Evolutionary conservation across 2,329 filamentous ascomycete species (phyloP), one percentile per base, ranked within the genome.

Genomic region (Aspergillus floridensis): DNA sequence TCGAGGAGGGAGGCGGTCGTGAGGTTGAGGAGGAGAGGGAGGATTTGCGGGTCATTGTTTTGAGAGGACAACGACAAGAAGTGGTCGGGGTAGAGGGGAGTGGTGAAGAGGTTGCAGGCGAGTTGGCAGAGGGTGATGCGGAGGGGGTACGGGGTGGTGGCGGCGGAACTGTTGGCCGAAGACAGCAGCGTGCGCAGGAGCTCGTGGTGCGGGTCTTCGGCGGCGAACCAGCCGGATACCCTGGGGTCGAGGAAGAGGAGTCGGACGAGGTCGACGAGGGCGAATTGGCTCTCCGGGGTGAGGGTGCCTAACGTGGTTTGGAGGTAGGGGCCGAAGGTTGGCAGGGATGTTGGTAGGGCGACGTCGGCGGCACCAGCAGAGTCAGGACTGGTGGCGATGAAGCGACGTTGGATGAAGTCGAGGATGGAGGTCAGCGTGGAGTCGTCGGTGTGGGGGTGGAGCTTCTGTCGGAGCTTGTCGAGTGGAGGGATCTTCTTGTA

Each of bases 181-280:
- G 70, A 65, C 32, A 75, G 69, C 2, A 96, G 75, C 0, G 83
- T 79, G 35, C 82, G 71, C 14, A 93, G 78, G 0, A 89, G 91
- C 55, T 77, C 76, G 59, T 90, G 87, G 8, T 80, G 79, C 16
- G 80, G 72, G 16, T 63, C 61, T 72, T 97, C 91, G 71, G 95
- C 89, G 1, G 91, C 91, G 63, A 92, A 92, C 76, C 87, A 96
- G 19, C 89, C 89, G 61, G 90, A 91, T 16, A 96, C 81, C 44
- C 93, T 86, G 0, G 88, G 81, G 68, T 98, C 93, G 12, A 88
- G 81, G 58, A 96, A 84, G 0, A 90, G 85, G 63, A 90, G 85
- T 22, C 95, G 85, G 53, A 96, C 83, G 1, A 99, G 83, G 70
- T 98, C 95, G n/a, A 96, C 83, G 0, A 93, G 80, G 1, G 92